These are phyloP conservation scores for Leptodontidium sp. DNA, from an alignment of 2,329 filamentous ascomycete species.

Conservation along the genomic window DNA sequence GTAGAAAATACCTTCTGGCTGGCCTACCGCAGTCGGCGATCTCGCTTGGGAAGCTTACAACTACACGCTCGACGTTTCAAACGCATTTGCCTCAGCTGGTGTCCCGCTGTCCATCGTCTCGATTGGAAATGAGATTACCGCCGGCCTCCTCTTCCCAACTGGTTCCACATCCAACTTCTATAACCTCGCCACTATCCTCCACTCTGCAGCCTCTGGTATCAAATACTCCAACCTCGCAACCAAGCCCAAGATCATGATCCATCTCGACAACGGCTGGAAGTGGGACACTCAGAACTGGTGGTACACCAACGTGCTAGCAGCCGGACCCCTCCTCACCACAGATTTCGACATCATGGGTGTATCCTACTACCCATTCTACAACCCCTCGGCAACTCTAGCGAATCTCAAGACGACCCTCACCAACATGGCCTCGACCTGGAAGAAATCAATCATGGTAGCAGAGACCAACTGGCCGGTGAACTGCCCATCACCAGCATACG, in stretches of 20 bases:
- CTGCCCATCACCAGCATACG: slow-evolving; percentile 64
- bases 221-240: slow-evolving; percentile 66
- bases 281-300: slow-evolving; percentile 68
- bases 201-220: slow-evolving; percentile 69
- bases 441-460: slow-evolving; percentile 72
- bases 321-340: slow-evolving; percentile 56
- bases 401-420: slow-evolving; percentile 62
- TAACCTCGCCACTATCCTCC: slow-evolving; percentile 70
- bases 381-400: slow-evolving; percentile 63
- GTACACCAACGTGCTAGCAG: slow-evolving; percentile 65
- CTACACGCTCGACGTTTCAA: slow-evolving; percentile 70
- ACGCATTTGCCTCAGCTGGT: slow-evolving; percentile 64
- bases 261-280: slow-evolving; percentile 79
- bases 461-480: slow-evolving; percentile 75
- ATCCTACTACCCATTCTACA: slow-evolving; percentile 79
- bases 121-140: slow-evolving; percentile 77
- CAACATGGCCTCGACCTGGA: slow-evolving; percentile 67
- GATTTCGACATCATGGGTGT: slow-evolving; percentile 79
- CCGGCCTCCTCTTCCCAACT: slow-evolving; percentile 71
- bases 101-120: slow-evolving; percentile 69
- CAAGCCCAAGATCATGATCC: slow-evolving; percentile 75
- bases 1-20: slow-evolving; percentile 65
- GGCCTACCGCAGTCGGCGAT: slow-evolving; percentile 66
- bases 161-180: slow-evolving; percentile 62
- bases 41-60: slow-evolving; percentile 71